Conservation (phyloP, 768 basidiomycete species). For the Panus rudis region DNA sequence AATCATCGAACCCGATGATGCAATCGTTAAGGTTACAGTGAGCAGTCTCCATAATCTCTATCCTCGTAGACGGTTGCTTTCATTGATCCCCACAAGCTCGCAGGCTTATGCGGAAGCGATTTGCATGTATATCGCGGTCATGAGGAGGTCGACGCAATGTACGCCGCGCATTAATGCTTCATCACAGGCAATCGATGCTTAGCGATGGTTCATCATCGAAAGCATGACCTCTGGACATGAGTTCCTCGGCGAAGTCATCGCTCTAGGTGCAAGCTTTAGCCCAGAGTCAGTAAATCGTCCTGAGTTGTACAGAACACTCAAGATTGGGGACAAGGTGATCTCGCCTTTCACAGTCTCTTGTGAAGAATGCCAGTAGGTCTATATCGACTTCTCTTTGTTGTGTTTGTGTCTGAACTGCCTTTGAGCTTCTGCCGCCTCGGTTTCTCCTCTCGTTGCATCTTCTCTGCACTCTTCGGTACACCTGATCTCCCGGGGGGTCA, state of each 20-base stretch:
- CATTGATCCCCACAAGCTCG: conserved; percentile 35
- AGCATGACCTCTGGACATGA: conserved; percentile 73
- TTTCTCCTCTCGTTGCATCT: conserved; percentile 62
- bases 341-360: conserved; percentile 79
- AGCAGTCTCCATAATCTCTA: not conserved
- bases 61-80: not conserved
- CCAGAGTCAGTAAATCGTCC: conserved; percentile 42
- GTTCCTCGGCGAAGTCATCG: conserved; percentile 65
- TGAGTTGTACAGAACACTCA: conserved; percentile 52
- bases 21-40: conserved; percentile 68
- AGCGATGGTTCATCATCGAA: conserved; percentile 1
- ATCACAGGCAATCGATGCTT: not conserved
- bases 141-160: conserved; percentile 46
- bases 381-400: not conserved
- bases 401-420: not conserved
- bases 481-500: conserved; percentile 65
- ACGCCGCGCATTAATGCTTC: conserved; percentile 18
- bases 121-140: conserved; percentile 70
- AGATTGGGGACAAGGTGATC: conserved; percentile 70
- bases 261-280: conserved; percentile 55
- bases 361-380: conserved; percentile 72
- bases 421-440: conserved; percentile 64
- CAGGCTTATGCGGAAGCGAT: conserved; percentile 69
- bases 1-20: conserved; percentile 72
- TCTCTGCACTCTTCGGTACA: conserved; percentile 59